Evolutionary conservation across 164 flowering plant species (phyloP).

Genomic region (Berberis vulgaris): DNA sequence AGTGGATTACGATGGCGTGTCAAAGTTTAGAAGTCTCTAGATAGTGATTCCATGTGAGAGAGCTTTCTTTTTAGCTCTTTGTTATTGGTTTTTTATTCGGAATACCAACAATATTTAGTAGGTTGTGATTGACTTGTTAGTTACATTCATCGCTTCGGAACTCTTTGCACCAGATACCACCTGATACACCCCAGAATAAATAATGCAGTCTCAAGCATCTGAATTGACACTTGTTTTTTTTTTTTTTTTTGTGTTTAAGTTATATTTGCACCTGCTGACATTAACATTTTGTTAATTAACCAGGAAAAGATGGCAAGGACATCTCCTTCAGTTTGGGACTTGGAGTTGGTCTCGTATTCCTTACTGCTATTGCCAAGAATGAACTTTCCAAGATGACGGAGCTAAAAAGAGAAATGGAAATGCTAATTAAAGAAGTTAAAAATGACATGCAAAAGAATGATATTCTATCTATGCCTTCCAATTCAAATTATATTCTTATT

Average conservation of each 20-base stretch:
- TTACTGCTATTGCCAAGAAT: slow-evolving; percentile 37
- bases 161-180: too few species aligned
- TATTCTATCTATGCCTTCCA: slow-evolving; percentile 5
- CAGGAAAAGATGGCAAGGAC: slow-evolving; percentile 27
- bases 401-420: slow-evolving; percentile 41
- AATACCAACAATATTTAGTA: not conserved
- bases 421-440: slow-evolving; percentile 30
- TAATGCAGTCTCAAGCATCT: not conserved
- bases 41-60: not conserved
- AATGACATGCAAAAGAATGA: slow-evolving; percentile 25
- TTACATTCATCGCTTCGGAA: too few species aligned
- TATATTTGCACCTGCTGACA: not conserved
- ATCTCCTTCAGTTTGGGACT: slow-evolving; percentile 38
- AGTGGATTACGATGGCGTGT: too few species aligned
- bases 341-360: slow-evolving; percentile 43
- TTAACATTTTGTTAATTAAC: not conserved
- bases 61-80: too few species aligned
- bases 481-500: slow-evolving; percentile 4
- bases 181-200: not conserved
- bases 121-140: not conserved
- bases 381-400: slow-evolving; percentile 48
- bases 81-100: not conserved
- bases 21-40: not conserved
- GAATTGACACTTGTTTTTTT: not conserved
- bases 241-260: not conserved